Evolutionary conservation across 345 rosid genomes (phyloP).

Genomic region (Populus deltoides): DNA sequence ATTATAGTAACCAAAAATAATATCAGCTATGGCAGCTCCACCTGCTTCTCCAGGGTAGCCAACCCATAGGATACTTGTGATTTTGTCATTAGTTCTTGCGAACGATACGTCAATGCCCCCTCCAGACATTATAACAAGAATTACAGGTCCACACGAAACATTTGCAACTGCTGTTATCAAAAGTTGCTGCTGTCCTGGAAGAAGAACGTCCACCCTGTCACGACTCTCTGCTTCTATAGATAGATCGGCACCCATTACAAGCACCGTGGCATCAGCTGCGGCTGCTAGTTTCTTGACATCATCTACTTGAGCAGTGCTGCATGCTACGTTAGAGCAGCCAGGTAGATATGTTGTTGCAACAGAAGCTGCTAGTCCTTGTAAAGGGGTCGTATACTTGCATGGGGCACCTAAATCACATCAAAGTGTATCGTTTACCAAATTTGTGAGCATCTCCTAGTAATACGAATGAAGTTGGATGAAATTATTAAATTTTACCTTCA

Average conservation of each 20-base stretch:
- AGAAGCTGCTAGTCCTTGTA: constrained; percentile 59
- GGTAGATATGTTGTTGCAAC: constrained; percentile 56
- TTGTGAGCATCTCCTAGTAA: neutral
- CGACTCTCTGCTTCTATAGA: constrained; percentile 66
- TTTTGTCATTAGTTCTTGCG: constrained; percentile 57
- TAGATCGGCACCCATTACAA: constrained; percentile 77
- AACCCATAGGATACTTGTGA: constrained; percentile 81
- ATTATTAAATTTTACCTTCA: constrained; percentile 42
- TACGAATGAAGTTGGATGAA: neutral
- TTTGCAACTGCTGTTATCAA: constrained; percentile 63
- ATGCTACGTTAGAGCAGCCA: constrained; percentile 73
- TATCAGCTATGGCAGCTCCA: constrained; percentile 86
- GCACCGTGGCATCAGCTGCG: constrained; percentile 68
- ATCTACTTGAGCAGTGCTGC: constrained; percentile 57
- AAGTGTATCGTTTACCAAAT: neutral
- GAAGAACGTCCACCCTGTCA: constrained; percentile 58
- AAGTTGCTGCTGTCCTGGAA: constrained; percentile 75
- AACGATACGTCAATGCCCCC: constrained; percentile 81
- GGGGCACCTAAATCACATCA: constrained; percentile 54
- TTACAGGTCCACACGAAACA: constrained; percentile 72
- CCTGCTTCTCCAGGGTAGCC: constrained; percentile 97
- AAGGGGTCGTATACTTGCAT: constrained; percentile 79
- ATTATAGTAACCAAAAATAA: constrained; percentile 67
- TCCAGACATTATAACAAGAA: constrained; percentile 93
- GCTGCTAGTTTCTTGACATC: constrained; percentile 57